Evolutionary conservation across 192 early-diverging fungal genomes (phyloP), one percentile per base, ranked within the genome.

Genomic region (Coemansia sp.): DNA sequence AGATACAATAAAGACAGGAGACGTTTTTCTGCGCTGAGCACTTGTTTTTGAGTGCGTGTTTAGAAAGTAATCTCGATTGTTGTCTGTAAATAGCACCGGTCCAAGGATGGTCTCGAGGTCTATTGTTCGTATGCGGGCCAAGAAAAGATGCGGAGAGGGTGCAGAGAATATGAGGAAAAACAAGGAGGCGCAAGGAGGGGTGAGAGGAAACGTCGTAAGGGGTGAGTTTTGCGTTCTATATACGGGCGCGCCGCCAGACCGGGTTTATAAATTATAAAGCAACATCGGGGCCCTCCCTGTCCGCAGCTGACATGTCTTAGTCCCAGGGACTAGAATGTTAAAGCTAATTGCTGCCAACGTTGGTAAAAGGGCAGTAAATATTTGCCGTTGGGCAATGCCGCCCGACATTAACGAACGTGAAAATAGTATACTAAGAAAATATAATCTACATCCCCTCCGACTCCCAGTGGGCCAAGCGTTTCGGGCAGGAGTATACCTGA

Each of bases 71-170:
- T 31, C 29, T 5, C 22, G 55, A 58, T 58, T 58, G 55, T 58
- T 58, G 29, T 58, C 55, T 58, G 55, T 58, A 58, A 58, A 58
- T 32, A 58, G 17, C 27, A n/a, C 24, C 55, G 55, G 55, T 58
- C 55, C 55, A 58, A 58, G 31, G 55, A 31, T 32, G 55, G 55
- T 58, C 31, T 19, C 29, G 55, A 29, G 29, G 29, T 22, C 55
- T 58, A 58, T 58, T 58, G 55, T 58, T 58, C 29, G 24, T n/a
- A 58, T 32, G 55, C 55, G 7, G 55, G 55, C 55, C 34, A 31
- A 17, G 27, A 58, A 12, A 15, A n/a, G 11, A 31, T 58, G 55
- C 55, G 55, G 55, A 58, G 55, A 58, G 27, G 55, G 29, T 55
- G 46, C n/a, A 20, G 46, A 48, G 20, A 48, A 31, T 58, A 58